Evolutionary conservation across 257 asterid genomes (phyloP), one percentile per base, ranked within the genome.

Genomic region (Misopates orontium): DNA sequence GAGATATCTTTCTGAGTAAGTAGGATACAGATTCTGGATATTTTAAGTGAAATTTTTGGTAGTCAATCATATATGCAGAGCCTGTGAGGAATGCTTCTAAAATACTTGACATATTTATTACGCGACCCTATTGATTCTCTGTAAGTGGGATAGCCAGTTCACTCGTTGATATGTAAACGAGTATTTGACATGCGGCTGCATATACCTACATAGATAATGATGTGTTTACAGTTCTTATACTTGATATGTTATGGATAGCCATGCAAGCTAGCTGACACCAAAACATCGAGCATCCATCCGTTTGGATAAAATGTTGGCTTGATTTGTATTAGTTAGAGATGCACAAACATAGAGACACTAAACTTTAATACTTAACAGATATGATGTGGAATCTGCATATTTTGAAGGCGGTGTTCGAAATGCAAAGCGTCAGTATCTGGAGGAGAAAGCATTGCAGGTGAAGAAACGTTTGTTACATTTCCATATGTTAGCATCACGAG

Each of bases 371-470:
- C 56, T 61, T 68, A 59, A 15, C 73, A 85, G 89, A 75, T 85
- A 85, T 77, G 92, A 85, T 62, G 13, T 17, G n/a, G 92, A 85
- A 64, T 36, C 85, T 54, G 13, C 24, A 59, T 73, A 61, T 60
- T 80, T 78, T 71, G 87, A 85, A 64, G 85, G 83, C 70, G 73
- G 58, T 15, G 89, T 83, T 62, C 80, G 84, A 69, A 79, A 73
- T 42, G 78, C 71, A 15, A 85, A 80, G 69, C 86, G 81, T 18
- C 53, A 73, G 53, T 70, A 82, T 69, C 72, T 85, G 68, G 75
- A 56, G 53, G 63, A 66, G 8, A 77, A 85, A 71, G 79, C 80
- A 39, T 69, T 85, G 65, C 80, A 78, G 82, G 89, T 63, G 36
- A 66, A 74, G 21, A 19, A 9, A n/a, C 36, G 28, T 58, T 40